Evolutionary conservation across 768 basidiomycete genomes (phyloP), one percentile per base, ranked within the genome.

Genomic region (Neoboletus subvelutipes): DNA sequence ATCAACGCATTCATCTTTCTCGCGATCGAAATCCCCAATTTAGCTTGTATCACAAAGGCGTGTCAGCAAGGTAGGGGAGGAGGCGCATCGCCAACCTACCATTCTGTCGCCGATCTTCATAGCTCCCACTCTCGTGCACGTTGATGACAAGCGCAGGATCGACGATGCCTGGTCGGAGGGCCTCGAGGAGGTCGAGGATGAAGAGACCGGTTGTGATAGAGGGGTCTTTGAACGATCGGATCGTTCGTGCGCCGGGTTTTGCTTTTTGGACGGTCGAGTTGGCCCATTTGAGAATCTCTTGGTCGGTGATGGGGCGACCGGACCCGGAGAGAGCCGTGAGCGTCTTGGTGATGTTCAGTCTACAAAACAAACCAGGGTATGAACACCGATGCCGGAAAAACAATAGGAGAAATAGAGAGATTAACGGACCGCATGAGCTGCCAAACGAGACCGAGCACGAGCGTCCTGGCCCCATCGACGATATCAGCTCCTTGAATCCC

Each of bases 401-500:
- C 37, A 43, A 31, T 12, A 12, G 20, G 2, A 5, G 4, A 28
- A 37, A 4, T n/a, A 33, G 18, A 17, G 42, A 43, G 39, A 50
- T 29, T 1, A 22, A 74, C 83, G 36, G 47, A 90, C 90, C 92
- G 78, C 95, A 98, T 98, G 52, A 97, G 78, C 68, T 98, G 97
- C 97, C 97, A 99, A 1, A 98, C 94, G 36, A 98, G 82, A 31
- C 96, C 97, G 29, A 99, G 83, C 7, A 98, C 94, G 53, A 99
- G 78, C 4, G 95, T 98, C 75, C 87, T 90, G 50, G 78, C 79
- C n/a, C 88, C 94, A 67, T 99, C 96, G 56, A 95, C 93, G 62
- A 99, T 95, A 72, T 98, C 96, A 2, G 96, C 87, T 13, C 97
- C 97, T 70, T 99, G 97, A 59, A 98, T 98, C 8, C 96, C 95